Evolutionary conservation across 1,284 basidiomycete species (phyloP).

Genomic region (Ustilago xerochloae): DNA sequence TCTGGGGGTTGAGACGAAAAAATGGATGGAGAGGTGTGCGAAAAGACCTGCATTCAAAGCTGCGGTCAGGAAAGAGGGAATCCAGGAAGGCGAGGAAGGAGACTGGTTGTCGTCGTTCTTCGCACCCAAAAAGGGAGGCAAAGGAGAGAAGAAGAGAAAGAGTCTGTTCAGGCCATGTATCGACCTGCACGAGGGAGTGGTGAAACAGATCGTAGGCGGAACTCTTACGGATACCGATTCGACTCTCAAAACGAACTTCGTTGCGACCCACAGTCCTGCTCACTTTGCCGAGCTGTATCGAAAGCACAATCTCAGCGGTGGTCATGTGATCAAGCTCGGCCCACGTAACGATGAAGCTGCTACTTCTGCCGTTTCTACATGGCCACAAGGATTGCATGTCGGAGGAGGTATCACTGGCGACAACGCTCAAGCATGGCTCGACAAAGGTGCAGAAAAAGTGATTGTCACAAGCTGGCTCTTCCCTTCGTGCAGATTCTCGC

Average conservation of each 20-base stretch:
- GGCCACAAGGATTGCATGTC: conserved; percentile 86
- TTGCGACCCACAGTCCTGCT: conserved; percentile 82
- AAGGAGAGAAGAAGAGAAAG: conserved; percentile 18
- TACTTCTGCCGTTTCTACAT: conserved; percentile 80
- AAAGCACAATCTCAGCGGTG: conserved; percentile 78
- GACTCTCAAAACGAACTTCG: conserved; percentile 87
- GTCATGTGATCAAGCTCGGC: conserved; percentile 97
- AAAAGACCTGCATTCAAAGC: conserved; percentile 17
- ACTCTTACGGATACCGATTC: conserved; percentile 74
- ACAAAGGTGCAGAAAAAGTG: conserved; percentile 91
- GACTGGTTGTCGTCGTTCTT: conserved; percentile 29
- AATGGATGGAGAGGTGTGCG: conserved; percentile 29
- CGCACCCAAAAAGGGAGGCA: not conserved
- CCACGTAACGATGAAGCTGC: conserved; percentile 87
- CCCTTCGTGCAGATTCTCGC: conserved; percentile 81
- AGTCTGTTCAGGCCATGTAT: conserved; percentile 89
- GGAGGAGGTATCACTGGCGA: conserved; percentile 88
- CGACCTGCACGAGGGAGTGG: conserved; percentile 81
- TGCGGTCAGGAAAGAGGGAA: conserved; percentile 29
- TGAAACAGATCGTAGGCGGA: conserved; percentile 98
- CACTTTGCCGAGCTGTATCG: conserved; percentile 86
- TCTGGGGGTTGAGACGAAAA: conserved; percentile 12
- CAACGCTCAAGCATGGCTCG: conserved; percentile 87
- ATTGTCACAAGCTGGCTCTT: conserved; percentile 98
- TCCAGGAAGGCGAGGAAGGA: conserved; percentile 3